These are phyloP conservation scores for Phragmites australis DNA, from an alignment of 176 grass and related monocot genomes.

Conservation along the genomic window DNA sequence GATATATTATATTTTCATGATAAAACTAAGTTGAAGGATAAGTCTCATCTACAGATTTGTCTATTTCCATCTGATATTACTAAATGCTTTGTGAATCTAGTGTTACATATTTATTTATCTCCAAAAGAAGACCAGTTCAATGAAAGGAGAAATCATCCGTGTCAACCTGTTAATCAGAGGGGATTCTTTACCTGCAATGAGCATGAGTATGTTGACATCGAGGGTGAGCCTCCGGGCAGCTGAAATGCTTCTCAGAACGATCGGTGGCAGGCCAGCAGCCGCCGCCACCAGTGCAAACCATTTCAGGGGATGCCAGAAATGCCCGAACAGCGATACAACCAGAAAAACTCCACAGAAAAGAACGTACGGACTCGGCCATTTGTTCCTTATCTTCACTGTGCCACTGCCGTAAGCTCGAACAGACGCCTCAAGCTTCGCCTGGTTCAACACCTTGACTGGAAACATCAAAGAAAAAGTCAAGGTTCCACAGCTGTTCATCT, in stretches of 20 bases:
- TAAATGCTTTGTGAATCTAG: not conserved
- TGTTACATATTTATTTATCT: not conserved
- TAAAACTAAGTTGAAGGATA: not conserved
- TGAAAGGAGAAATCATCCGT: not conserved
- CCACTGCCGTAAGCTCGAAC: conserved; percentile 61
- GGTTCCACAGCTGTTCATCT: not conserved
- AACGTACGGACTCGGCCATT: conserved; percentile 90
- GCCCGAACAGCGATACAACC: conserved; percentile 65
- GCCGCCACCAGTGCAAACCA: conserved; percentile 71
- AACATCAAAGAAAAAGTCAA: conserved; percentile 12
- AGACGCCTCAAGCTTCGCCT: conserved; percentile 80
- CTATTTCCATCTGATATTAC: not conserved
- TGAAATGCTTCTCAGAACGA: conserved; percentile 49
- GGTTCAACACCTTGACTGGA: conserved; percentile 79
- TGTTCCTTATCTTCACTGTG: conserved; percentile 48
- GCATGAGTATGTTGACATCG: conserved; percentile 94
- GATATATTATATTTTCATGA: not conserved
- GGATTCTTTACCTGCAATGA: conserved; percentile 76
- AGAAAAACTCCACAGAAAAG: conserved; percentile 58
- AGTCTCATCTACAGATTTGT: not conserved
- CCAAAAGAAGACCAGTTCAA: not conserved
- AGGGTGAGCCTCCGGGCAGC: conserved; percentile 70
- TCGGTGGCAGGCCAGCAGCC: conserved; percentile 44
- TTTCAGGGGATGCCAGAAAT: conserved; percentile 72
- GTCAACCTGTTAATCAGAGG: not conserved